These are phyloP conservation scores for Xanthoconium stramineum DNA, from an alignment of 768 basidiomycete species.

Conservation along the genomic window DNA sequence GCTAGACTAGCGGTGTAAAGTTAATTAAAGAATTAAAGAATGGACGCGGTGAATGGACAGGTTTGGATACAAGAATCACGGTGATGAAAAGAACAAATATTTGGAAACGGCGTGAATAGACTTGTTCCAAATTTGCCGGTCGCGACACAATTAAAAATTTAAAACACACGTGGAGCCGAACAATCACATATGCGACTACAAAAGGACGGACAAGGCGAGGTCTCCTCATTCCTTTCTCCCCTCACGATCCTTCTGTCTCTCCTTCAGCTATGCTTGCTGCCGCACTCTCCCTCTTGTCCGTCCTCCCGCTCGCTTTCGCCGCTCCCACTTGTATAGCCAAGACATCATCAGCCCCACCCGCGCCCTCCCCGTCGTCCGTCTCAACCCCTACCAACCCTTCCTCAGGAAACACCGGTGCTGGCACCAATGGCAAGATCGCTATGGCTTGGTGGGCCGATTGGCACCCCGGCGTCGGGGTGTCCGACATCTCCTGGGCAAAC, in stretches of 20 bases:
- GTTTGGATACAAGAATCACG: background rate
- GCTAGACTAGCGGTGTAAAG: background rate
- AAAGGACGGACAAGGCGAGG: background rate
- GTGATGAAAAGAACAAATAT: slow-evolving; percentile 17
- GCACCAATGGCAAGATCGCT: slow-evolving; percentile 38
- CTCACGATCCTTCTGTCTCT: slow-evolving; percentile 20
- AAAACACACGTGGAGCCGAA: slow-evolving; percentile 3
- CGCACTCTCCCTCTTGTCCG: slow-evolving; percentile 20
- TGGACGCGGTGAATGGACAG: background rate
- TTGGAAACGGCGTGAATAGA: background rate
- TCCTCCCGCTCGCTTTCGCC: slow-evolving; percentile 27
- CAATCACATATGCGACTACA: slow-evolving; percentile 13
- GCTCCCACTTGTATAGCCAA: slow-evolving; percentile 28
- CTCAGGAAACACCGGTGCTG: slow-evolving; percentile 17
- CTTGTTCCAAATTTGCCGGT: slow-evolving; percentile 8
- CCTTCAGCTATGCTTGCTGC: slow-evolving; percentile 14
- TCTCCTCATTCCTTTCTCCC: background rate
- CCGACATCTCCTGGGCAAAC: slow-evolving; percentile 58
- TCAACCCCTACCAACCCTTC: slow-evolving; percentile 5
- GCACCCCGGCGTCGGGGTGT: slow-evolving; percentile 48
- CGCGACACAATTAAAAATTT: background rate
- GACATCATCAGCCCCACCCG: background rate
- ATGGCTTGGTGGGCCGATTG: slow-evolving; percentile 71
- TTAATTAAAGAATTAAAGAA: slow-evolving; percentile 2
- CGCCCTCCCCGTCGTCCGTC: background rate